Percentiles rank a stretch among this genome's conserved stretches.
phyloP scores from a whole-genome alignment of 1,139 yeast genomes.

The Hyphopichia fennica region DNA sequence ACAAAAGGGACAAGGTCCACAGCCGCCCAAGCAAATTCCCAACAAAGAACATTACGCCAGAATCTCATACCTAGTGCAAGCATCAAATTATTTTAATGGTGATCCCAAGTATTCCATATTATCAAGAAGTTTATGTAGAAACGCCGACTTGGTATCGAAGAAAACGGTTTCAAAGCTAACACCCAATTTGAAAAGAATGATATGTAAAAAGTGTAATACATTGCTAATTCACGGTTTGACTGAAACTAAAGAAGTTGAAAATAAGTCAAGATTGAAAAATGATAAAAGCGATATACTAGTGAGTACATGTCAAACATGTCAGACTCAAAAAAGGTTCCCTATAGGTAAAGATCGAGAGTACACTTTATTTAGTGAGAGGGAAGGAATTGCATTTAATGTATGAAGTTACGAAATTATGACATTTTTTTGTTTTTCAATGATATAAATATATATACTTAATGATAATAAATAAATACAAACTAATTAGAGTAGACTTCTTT shows the following conservation, averaged over 20 bases:
- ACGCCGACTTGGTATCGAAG: slow-evolving; percentile 54
- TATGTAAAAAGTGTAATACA: slow-evolving; percentile 61
- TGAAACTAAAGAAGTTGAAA: slow-evolving; percentile 29
- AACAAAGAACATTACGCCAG: slow-evolving; percentile 62
- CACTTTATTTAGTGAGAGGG: slow-evolving; percentile 27
- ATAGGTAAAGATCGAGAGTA: slow-evolving; percentile 33
- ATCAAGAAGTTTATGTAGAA: slow-evolving; percentile 50
- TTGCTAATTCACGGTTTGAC: slow-evolving; percentile 49
- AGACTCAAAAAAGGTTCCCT: slow-evolving; percentile 29
- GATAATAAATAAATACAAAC: not conserved
- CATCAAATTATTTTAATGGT: slow-evolving; percentile 32
- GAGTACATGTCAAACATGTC: slow-evolving; percentile 27
- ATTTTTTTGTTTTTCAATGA: not conserved
- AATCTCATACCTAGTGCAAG: slow-evolving; percentile 56
- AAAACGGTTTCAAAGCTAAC: slow-evolving; percentile 62
- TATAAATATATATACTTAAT: no score
- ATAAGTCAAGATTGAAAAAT: slow-evolving; percentile 23
- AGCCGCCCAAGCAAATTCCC: slow-evolving; percentile 36
- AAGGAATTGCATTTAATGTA: slow-evolving; percentile 13
- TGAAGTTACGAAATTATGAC: not conserved
- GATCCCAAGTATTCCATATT: slow-evolving; percentile 28
- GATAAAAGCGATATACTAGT: slow-evolving; percentile 34
- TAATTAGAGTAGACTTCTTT: not conserved
- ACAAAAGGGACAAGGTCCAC: not conserved
- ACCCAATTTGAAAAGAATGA: slow-evolving; percentile 58